Conservation (phyloP, 306 rosid species). For the Lathyrus aphaca region DNA sequence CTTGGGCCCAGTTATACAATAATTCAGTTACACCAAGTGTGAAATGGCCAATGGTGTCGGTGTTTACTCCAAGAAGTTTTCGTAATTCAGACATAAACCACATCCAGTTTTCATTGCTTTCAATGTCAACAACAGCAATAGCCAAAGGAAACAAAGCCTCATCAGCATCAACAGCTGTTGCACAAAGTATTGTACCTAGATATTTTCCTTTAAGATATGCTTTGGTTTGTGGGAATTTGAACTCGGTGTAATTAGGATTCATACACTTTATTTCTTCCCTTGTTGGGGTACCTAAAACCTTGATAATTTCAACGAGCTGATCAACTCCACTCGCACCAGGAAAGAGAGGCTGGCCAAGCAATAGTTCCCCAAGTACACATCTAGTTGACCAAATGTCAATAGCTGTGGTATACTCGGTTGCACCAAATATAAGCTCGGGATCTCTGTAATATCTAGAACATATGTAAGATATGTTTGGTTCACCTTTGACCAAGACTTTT, state of each 20-base stretch:
- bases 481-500: constrained; percentile 88
- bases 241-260: constrained; percentile 91
- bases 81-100: too few relatives aligned
- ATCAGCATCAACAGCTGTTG: too few relatives aligned
- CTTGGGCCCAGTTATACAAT: too few relatives aligned
- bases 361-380: constrained; percentile 82
- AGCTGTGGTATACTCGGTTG: constrained; percentile 84
- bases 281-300: constrained; percentile 94
- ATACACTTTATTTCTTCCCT: constrained; percentile 93
- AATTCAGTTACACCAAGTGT: too few relatives aligned
- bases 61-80: too few relatives aligned
- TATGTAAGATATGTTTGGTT: constrained; percentile 87
- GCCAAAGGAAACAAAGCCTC: too few relatives aligned
- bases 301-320: constrained; percentile 85
- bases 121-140: too few relatives aligned
- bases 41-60: too few relatives aligned
- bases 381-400: constrained; percentile 96
- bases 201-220: too few relatives aligned
- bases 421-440: constrained; percentile 91
- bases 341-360: constrained; percentile 89
- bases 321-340: constrained; percentile 95
- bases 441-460: constrained; percentile 93
- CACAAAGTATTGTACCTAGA: too few relatives aligned
- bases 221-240: constrained; percentile 87
- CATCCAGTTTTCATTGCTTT: too few relatives aligned